Conservation (phyloP, 345 rosid genomes). For the Eucalyptus erythrocorys region DNA sequence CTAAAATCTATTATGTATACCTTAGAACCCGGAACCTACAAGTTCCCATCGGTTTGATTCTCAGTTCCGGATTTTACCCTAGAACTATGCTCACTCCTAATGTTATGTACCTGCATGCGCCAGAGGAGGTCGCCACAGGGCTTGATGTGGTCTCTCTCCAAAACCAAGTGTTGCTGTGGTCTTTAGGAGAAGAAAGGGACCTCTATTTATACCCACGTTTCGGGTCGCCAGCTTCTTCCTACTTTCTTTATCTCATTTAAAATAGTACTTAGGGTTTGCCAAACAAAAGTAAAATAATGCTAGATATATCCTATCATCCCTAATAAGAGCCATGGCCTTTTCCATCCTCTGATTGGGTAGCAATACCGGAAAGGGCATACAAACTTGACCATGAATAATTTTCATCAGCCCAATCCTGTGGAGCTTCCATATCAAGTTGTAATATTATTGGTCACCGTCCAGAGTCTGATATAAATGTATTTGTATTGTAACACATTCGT, state of each 20-base stretch:
- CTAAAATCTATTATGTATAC: accelerated
- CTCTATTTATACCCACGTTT: not conserved
- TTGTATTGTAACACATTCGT: not conserved
- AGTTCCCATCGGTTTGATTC: too few species aligned
- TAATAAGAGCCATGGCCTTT: not conserved
- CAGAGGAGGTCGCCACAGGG: slow-evolving; percentile 4
- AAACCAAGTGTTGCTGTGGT: not conserved
- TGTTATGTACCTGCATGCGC: slow-evolving; percentile 1
- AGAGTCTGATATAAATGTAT: not conserved
- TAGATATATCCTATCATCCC: not conserved
- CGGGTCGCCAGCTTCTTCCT: not conserved
- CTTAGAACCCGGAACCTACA: too few species aligned
- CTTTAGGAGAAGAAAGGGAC: not conserved
- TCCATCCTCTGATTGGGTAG: not conserved
- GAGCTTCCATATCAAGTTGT: not conserved
- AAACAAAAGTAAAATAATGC: not conserved
- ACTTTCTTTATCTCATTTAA: not conserved
- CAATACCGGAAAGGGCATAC: not conserved
- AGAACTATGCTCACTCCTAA: too few species aligned
- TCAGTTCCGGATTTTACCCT: too few species aligned
- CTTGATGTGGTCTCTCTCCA: not conserved
- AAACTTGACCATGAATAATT: not conserved
- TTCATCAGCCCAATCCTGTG: not conserved
- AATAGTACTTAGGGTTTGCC: not conserved
- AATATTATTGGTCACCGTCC: not conserved